Percentiles rank a stretch among this genome's conserved stretches.
Evolutionary conservation across 1,284 basidiomycete genomes (phyloP).

Genomic region (Sporisorium sorghi): DNA sequence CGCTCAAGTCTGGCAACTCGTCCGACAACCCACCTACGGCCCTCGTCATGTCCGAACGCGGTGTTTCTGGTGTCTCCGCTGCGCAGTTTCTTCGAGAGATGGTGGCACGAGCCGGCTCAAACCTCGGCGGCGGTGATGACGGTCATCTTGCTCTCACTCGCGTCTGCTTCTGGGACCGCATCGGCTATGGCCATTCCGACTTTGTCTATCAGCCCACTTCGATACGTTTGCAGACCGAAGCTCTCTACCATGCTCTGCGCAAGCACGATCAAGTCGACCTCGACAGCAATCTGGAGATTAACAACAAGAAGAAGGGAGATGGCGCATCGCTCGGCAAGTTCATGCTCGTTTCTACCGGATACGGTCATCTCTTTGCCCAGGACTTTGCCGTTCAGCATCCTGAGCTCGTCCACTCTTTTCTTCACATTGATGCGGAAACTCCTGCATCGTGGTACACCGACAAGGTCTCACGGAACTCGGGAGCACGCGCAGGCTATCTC

Average conservation of each 20-base stretch:
- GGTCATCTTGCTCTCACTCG: conserved; percentile 51
- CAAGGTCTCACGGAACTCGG: conserved; percentile 29
- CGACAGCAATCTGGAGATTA: background rate
- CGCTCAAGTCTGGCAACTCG: conserved; percentile 14
- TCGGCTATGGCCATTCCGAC: conserved; percentile 54
- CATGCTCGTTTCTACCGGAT: conserved; percentile 55
- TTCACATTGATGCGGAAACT: conserved; percentile 58
- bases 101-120: conserved; percentile 31
- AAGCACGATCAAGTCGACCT: conserved; percentile 31
- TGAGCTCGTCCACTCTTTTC: conserved; percentile 53
- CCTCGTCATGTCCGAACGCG: conserved; percentile 56
- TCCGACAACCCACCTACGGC: conserved; percentile 40
- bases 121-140: conserved; percentile 29
- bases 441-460: conserved; percentile 50
- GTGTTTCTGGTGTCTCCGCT: conserved; percentile 48
- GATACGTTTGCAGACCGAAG: conserved; percentile 40
- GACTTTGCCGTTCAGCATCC: conserved; percentile 58
- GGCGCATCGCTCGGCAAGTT: conserved; percentile 36
- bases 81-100: conserved; percentile 56
- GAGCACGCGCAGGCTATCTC: conserved; percentile 50
- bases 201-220: conserved; percentile 44
- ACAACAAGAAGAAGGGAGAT: conserved; percentile 18
- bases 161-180: conserved; percentile 57
- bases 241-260: conserved; percentile 38
- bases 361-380: conserved; percentile 52